Evolutionary conservation across 176 grass and related monocot species (phyloP).

Genomic region (Dactylis glomerata): DNA sequence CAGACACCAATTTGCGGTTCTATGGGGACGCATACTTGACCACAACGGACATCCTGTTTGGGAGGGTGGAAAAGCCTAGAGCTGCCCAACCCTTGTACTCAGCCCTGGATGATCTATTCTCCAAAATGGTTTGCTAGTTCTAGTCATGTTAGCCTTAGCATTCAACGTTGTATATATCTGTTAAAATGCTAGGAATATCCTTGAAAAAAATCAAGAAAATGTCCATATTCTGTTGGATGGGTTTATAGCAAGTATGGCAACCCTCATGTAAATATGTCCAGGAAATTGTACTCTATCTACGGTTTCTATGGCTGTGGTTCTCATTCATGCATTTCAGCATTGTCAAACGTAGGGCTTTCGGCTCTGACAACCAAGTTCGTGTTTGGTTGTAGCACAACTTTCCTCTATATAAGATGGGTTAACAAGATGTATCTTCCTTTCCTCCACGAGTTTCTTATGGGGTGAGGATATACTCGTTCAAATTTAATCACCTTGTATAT

Average conservation of each 20-base stretch:
- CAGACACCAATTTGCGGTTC: constrained; percentile 74
- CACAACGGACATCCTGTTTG: constrained; percentile 69
- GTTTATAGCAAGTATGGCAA: not conserved
- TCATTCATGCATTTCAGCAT: not conserved
- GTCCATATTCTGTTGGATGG: constrained; percentile 32
- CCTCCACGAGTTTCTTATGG: not conserved
- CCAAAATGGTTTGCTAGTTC: constrained; percentile 41
- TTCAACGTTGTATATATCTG: constrained; percentile 39
- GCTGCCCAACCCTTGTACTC: constrained; percentile 66
- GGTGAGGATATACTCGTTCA: too few species aligned
- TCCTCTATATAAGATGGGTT: too few species aligned
- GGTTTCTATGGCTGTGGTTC: not conserved
- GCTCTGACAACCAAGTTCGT: not conserved
- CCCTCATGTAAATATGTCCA: constrained; percentile 31
- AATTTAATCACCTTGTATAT: too few species aligned
- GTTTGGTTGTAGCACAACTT: not conserved
- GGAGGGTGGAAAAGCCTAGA: constrained; percentile 68
- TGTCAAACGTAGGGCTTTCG: not conserved
- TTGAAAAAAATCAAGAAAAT: not conserved
- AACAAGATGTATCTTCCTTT: not conserved
- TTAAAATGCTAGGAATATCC: constrained; percentile 16
- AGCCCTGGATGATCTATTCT: constrained; percentile 63
- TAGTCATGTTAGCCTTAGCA: not conserved
- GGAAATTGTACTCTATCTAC: not conserved
- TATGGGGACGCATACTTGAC: constrained; percentile 90